Evolutionary conservation across 1,284 basidiomycete genomes (phyloP).

Genomic region (Abortiporus biennis): DNA sequence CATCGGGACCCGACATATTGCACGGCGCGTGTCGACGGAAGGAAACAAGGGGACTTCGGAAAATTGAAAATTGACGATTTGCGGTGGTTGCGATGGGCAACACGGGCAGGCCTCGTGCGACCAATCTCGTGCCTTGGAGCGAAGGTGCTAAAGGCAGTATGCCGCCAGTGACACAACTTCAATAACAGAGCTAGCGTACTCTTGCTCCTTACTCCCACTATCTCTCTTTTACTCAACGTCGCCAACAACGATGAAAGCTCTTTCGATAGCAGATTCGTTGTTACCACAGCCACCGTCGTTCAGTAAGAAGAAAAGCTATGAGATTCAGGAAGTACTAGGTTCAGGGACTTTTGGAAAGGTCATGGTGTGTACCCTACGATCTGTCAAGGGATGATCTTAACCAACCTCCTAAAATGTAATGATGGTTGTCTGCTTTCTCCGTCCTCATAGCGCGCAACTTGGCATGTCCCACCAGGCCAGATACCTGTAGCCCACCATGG

Average conservation of each 20-base stretch:
- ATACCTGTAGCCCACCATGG: constrained; percentile 50
- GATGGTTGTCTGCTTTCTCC: too few relatives aligned
- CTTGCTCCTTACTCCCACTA: not conserved
- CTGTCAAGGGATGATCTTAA: not conserved
- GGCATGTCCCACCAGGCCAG: constrained; percentile 64
- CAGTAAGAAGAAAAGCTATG: constrained; percentile 77
- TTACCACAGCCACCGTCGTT: constrained; percentile 81
- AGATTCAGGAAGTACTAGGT: constrained; percentile 69
- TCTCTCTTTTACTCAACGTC: not conserved
- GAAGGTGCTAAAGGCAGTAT: too few relatives aligned
- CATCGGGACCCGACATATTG: too few relatives aligned
- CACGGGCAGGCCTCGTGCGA: too few relatives aligned
- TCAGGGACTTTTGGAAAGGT: constrained; percentile 86
- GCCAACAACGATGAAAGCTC: not conserved
- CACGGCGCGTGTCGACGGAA: too few relatives aligned
- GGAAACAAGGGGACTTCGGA: too few relatives aligned
- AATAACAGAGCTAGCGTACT: too few relatives aligned
- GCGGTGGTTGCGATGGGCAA: too few relatives aligned
- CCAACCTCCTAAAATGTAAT: not conserved
- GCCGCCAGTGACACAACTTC: too few relatives aligned
- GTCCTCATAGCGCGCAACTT: constrained; percentile 67
- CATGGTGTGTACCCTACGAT: constrained; percentile 44
- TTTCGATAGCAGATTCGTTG: constrained; percentile 36
- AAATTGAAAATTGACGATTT: too few relatives aligned
- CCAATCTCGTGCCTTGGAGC: too few relatives aligned